Base-by-base conservation (phyloP, 129 eudicot genomes). In the Calendula officinalis region DNA sequence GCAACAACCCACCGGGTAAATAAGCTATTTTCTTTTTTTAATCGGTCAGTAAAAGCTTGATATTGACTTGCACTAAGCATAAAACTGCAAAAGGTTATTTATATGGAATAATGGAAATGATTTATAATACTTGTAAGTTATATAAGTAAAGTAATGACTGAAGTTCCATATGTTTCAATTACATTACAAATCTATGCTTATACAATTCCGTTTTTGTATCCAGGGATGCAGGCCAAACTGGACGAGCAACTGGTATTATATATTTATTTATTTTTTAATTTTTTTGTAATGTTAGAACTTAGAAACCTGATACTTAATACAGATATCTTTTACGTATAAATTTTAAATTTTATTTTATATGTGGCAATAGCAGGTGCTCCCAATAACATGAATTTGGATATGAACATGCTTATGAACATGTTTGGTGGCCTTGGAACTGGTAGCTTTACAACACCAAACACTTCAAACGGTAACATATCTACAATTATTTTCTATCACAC, bases 391-490 rank as follows among this genome's bases (percentile, higher is more conserved):
- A 85, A 83, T 52, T 43, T 90, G 74, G 89, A 84, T 58, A 67
- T 90, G 74, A 86, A 84, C 55, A 67, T 73, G 82, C 81, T 86
- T 79, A 90, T 86, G 89, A 90, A 80, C 77, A 84, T 84, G 89
- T 82, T 86, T 80, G 89, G 92, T 9, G 81, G 81, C 33, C 83
- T 86, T 66, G 95, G 95, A 54, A 45, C 88, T 15, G 88, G 88
- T 3, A 77, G 86, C 60, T 64, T 82, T 60, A 39, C 76, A 37
- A 58, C 61, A 44, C 72, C 94, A 22, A 76, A 60, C 67, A 75
- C 15, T 45, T 72, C 91, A 51, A 73, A 81, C 56, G 95, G 88
- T 67, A 78, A 56, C 64, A 46, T 54, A 5, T 33, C 51, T 13
- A 47, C 43, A 13, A 33, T 40, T 8, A 51, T n/a, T 48, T 0